Evolutionary conservation across 768 basidiomycete genomes (phyloP).

Genomic region (Podaxis rugospora): DNA sequence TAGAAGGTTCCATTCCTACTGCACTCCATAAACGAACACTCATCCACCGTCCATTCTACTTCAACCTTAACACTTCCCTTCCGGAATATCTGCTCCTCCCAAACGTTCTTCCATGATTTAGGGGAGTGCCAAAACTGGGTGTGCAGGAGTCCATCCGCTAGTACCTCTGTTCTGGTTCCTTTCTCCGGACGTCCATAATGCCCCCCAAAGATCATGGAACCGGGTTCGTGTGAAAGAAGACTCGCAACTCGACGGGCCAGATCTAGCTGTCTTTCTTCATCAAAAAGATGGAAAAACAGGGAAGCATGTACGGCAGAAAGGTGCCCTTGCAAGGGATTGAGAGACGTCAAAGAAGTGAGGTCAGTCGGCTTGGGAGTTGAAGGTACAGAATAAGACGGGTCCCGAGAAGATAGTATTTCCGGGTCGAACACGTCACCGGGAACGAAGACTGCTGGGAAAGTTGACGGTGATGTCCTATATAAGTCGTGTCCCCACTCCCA

Average conservation of each 20-base stretch:
- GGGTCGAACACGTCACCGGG: conserved; percentile 51
- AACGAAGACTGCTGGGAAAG: conserved; percentile 53
- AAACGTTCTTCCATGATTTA: conserved; percentile 11
- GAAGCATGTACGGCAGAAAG: conserved; percentile 41
- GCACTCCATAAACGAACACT: background rate
- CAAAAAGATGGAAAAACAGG: conserved; percentile 32
- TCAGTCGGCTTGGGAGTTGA: background rate
- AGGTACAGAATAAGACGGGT: conserved; percentile 15
- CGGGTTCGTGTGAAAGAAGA: conserved; percentile 26
- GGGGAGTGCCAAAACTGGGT: conserved; percentile 12
- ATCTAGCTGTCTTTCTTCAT: conserved; percentile 24
- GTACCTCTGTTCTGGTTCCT: conserved; percentile 8
- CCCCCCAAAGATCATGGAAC: conserved; percentile 30
- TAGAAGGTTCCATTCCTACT: background rate
- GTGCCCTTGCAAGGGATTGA: conserved; percentile 26
- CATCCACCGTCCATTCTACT: background rate
- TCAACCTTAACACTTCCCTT: conserved; percentile 11
- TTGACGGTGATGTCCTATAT: conserved; percentile 45
- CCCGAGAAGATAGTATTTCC: conserved; percentile 30
- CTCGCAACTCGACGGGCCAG: conserved; percentile 25
- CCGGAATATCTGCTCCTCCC: conserved; percentile 11
- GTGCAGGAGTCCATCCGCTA: conserved; percentile 6
- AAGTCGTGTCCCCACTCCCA: conserved; percentile 62
- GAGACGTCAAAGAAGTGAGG: background rate
- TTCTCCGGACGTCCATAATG: conserved; percentile 28